phyloP scores from a whole-genome alignment of 164 flowering plant genomes.

The Annona squamosa region DNA sequence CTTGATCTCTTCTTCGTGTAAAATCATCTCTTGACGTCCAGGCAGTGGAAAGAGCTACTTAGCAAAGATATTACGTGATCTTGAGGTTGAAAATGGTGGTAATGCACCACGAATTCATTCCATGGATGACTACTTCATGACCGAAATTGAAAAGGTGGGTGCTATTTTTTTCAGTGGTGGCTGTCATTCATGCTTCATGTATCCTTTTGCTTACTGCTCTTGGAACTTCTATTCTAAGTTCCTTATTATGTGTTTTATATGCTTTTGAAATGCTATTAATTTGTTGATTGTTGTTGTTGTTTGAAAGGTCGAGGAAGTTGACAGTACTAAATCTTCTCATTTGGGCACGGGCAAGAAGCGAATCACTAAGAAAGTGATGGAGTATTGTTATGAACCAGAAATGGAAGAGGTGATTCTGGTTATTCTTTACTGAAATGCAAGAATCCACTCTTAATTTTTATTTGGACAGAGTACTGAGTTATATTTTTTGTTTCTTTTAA shows the following conservation, averaged over 20 bases:
- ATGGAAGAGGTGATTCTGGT: constrained; percentile 82
- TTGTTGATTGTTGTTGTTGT: not conserved
- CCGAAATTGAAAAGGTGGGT: constrained; percentile 92
- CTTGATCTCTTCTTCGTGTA: not conserved
- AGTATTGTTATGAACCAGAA: constrained; percentile 97
- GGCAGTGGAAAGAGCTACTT: constrained; percentile 98
- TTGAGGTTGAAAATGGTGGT: constrained; percentile 93
- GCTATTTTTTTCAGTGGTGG: not conserved
- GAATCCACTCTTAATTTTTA: not conserved
- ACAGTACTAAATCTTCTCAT: constrained; percentile 43
- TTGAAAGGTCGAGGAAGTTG: constrained; percentile 64
- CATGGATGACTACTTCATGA: constrained; percentile 99
- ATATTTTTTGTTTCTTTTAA: too few species aligned
- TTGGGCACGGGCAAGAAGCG: constrained; percentile 59
- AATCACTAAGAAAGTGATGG: constrained; percentile 67
- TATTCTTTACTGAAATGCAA: not conserved
- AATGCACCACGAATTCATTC: constrained; percentile 87
- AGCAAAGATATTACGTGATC: constrained; percentile 84
- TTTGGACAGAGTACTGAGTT: not conserved
- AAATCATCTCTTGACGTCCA: constrained; percentile 12
- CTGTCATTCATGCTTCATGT: not conserved
- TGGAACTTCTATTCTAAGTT: not conserved
- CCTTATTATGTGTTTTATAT: not conserved
- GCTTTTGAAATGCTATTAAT: not conserved
- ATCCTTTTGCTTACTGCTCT: not conserved